Evolutionary conservation across 2,329 filamentous ascomycete genomes (phyloP), one percentile per base, ranked within the genome.

Genomic region (Neopestalotiopsis clavispora): DNA sequence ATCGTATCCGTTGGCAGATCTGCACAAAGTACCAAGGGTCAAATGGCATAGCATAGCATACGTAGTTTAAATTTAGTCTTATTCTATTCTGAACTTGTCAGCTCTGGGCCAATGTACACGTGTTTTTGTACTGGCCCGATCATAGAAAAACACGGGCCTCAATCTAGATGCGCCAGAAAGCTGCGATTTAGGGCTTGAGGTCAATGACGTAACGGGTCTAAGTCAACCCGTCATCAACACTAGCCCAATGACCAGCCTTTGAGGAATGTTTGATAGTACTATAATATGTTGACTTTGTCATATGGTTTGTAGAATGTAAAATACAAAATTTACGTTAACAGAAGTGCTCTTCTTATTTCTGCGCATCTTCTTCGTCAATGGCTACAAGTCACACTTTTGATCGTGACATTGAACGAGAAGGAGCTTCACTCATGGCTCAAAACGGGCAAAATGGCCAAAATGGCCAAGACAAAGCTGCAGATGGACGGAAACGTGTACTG

Each of bases 401-500:
- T 69, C 67, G 60, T 40, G 71, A 77, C 62, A 72, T 75, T n/a
- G 71, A 74, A 67, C 64, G 69, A 58, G 68, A 71, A 40, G 71
- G 62, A 38, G 63, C 52, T 28, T 61, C 68, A 34, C 20, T 49
- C 61, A 78, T 78, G 77, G 70, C 72, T 66, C 70, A 62, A 14
- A 66, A 42, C 38, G 66, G 57, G 14, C 59, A 45, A 38, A 52
- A 52, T 52, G 45, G 45, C 14, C 45, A 52, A 17, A 23, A 73
- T 32, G 59, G 59, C 4, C 59, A 23, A 9, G 45, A 9, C 4
- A 67, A 70, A 57, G 20, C 28, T 28, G 10, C 67, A 6, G 71
- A 74, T 64, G 73, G 71, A 34, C 75, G 74, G 4, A 82, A 80
- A 70, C 71, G 75, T 40, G 79, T 83, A 34, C 77, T 83, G 14